Conservation (phyloP, 2,329 filamentous ascomycete genomes). For the Neodidymelliopsis sp. region DNA sequence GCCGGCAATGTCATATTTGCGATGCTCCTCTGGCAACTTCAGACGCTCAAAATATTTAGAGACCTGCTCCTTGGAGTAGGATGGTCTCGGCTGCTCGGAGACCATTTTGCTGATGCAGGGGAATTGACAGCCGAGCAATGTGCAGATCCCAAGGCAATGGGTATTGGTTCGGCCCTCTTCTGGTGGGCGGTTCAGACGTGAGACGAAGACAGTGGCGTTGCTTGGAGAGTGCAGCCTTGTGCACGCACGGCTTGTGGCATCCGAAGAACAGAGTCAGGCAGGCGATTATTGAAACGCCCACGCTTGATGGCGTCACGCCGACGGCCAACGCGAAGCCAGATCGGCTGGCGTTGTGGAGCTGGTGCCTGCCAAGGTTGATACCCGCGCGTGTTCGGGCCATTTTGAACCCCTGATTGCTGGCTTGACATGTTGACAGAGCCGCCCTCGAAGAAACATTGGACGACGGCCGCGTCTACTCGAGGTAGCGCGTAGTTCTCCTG, state of each 20-base stretch:
- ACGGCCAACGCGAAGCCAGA: constrained; percentile 3
- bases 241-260: not conserved
- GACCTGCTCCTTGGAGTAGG: constrained; percentile 39
- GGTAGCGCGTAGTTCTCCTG: constrained; percentile 23
- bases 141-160: constrained; percentile 17
- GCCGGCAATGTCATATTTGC: constrained; percentile 32
- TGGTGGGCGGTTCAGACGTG: not conserved
- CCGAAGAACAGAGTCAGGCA: not conserved
- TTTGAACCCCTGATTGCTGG: constrained; percentile 13
- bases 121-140: constrained; percentile 12
- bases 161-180: constrained; percentile 3
- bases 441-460: constrained; percentile 12
- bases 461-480: constrained; percentile 7
- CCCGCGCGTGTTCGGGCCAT: constrained; percentile 12
- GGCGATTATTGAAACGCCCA: constrained; percentile 3
- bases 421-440: constrained; percentile 19
- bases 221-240: not conserved
- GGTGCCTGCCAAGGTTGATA: constrained; percentile 13
- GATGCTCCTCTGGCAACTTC: constrained; percentile 34
- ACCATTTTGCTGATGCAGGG: constrained; percentile 26
- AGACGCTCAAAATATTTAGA: constrained; percentile 48
- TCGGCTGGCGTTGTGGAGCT: constrained; percentile 13
- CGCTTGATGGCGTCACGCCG: constrained; percentile 14
- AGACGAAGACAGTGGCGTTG: not conserved
- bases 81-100: constrained; percentile 25